Base-by-base conservation (phyloP, 495 filamentous ascomycete species). In the Aspergillus kassunensis region DNA sequence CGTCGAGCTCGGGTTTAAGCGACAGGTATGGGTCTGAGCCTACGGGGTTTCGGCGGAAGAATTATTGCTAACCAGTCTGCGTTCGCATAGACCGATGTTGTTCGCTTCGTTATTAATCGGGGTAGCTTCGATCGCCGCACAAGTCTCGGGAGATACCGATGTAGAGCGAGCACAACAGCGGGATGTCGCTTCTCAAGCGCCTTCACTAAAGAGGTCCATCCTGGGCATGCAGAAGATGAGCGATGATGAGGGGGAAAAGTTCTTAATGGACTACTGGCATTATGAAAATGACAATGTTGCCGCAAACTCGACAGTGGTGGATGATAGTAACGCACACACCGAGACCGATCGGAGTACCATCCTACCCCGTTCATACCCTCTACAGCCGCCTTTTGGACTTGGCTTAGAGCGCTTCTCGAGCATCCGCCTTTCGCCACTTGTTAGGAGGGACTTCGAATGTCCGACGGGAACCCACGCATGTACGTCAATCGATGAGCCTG, bases 221-320 rank as follows among this genome's bases (percentile, higher is more conserved):
- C 66, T 54, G 1, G 69, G 68, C 18, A 78, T 89, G 18, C 69
- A 72, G 48, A 97, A 96, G 62, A 96, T 96, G 89, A 83, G 80
- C 42, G 70, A 64, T 4, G 88, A 96, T 63, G 82, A 88, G 52
- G 85, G 86, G 30, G 89, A 95, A 65, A 97, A 92, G 72, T 92
- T 97, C 70, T 85, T 84, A 57, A 72, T 72, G 29, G 71, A 80
- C 25, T 81, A 82, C 57, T 82, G 85, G 83, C 64, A 71, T 24
- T 85, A 83, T 49, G 60, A 49, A 3, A 51, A 65, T 6, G 54
- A 68, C 40, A 30, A 48, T 1, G 40, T 49, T 2, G 24, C 44
- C 11, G 41, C 34, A 31, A n/a, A 62, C 39, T 36, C 37, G 20
- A 46, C 51, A 27, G 33, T 23, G 6, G 18, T 19, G 11, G 6